Evolutionary conservation across 2,329 filamentous ascomycete species (phyloP), one percentile per base, ranked within the genome.

Genomic region (Parastagonospora avenae): DNA sequence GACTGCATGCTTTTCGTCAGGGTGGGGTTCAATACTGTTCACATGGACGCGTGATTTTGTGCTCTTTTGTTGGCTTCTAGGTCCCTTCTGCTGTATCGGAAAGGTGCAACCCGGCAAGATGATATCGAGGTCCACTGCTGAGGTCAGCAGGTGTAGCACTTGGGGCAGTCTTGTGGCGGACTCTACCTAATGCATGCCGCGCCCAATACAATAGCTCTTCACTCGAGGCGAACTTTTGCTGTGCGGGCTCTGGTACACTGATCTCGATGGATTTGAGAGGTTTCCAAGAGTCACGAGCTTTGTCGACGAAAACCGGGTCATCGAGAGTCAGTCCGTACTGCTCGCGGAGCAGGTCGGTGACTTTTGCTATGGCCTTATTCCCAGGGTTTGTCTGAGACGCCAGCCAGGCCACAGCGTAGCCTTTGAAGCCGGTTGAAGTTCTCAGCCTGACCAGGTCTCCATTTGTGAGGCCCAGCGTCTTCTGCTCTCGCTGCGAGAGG

Each of bases 41-140:
- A 87, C 75, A 35, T 79, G 79, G 66, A 92, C 92, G 12, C 81
- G 82, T 46, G 86, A 7, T 49, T 67, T 74, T 4, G 59, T 29
- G 28, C 47, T 80, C 60, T 81, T 85, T 29, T 79, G 77, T 3
- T 82, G 82, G 52, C 78, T 80, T 32, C 80, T 78, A 36, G 81
- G 78, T 0, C 69, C 66, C 46, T 61, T 68, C 28, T 60, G 62
- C 30, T 68, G 69, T 15, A 86, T 81, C 27, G 91, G 89, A 55
- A 96, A 85, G 0, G 82, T 77, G 76, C 92, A 84, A 4, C 89
- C 89, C 2, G 85, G 81, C 30, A 88, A 84, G 14, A 95, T 77
- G 36, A 87, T 80, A 52, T 91, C 90, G 29, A 88, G 83, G 48
- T 83, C 79, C 32, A 77, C 84, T 86, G 54, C 31, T 9, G 40